Base-by-base conservation (phyloP, 2,329 filamentous ascomycete genomes). In the Alternaria incomplexa region DNA sequence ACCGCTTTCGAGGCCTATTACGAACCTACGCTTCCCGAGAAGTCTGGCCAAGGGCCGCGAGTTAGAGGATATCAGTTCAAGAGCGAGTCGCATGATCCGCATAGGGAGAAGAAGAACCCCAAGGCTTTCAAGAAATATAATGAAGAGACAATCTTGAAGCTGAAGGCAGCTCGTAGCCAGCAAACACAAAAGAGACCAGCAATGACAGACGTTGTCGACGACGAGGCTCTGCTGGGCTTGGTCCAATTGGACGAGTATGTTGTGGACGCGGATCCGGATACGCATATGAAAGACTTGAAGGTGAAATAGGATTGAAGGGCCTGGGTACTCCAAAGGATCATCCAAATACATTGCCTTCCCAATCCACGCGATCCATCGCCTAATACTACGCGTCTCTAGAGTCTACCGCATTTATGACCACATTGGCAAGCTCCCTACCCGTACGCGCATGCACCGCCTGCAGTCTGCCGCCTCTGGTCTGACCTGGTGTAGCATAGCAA, bases 1-100 rank as follows among this genome's bases (percentile, higher is more conserved):
- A 80, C 82, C 1, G 82, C 78, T 0, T 97, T 97, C 73, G 86
- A 88, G 56, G 82, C 82, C 5, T 75, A 77, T 4, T 98, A 97
- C 75, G 91, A 91, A 68, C 76, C 87, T 0, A 85, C 89, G 12
- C 77, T 98, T 28, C 95, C 95, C 0, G 83, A 86, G 46, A 90
- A 90, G 40, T 93, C 89, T 0, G 95, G 93, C 0, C 84, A 90
- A 72, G 89, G 94, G 10, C 96, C 96, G 1, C 61, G 77, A n/a
- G 66, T 78, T 7, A 65, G 77, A 54, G 77, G 77, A 1, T 79
- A 79, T 28, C 77, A 79, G 45, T 78, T 77, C 65, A 69, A 71
- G 54, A 68, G 69, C 54, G 66, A 73, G 25, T 71, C 76, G 43
- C 75, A 78, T 48, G 74, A 40, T 40, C 36, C 67, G 6, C 73